Evolutionary conservation across 495 filamentous ascomycete species (phyloP).

Genomic region (Neurospora intermedia): DNA sequence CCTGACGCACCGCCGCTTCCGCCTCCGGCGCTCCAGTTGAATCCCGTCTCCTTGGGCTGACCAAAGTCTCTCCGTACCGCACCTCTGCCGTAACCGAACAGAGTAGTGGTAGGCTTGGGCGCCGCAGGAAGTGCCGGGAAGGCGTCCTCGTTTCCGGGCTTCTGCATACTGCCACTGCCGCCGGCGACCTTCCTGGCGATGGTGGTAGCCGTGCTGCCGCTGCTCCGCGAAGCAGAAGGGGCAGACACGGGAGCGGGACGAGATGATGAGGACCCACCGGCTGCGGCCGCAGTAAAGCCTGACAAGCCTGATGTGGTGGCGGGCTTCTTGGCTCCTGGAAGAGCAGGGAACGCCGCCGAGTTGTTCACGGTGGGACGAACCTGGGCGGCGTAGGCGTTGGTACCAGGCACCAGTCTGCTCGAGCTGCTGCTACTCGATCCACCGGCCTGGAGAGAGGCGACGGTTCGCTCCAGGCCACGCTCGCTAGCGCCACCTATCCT

Average conservation of each 20-base stretch:
- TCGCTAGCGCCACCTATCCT: constrained; percentile 17
- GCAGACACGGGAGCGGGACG: not conserved
- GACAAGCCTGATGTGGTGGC: constrained; percentile 24
- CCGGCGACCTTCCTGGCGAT: not conserved
- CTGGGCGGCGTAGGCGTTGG: constrained; percentile 30
- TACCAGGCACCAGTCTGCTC: constrained; percentile 28
- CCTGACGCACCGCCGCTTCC: constrained; percentile 9
- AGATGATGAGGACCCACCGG: not conserved
- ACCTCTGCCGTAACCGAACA: constrained; percentile 66
- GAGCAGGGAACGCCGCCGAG: constrained; percentile 22
- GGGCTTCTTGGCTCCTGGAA: constrained; percentile 39
- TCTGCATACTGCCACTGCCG: constrained; percentile 3
- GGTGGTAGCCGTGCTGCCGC: constrained; percentile 14
- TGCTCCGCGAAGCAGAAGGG: not conserved
- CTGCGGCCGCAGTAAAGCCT: constrained; percentile 18
- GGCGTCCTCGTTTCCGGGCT: constrained; percentile 37
- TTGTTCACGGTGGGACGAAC: constrained; percentile 25
- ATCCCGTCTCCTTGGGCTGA: constrained; percentile 25
- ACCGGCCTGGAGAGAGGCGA: constrained; percentile 41
- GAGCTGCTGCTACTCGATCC: constrained; percentile 29
- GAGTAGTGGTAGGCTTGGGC: constrained; percentile 64
- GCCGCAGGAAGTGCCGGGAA: constrained; percentile 79
- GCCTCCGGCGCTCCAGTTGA: constrained; percentile 20
- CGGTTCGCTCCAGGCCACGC: not conserved
- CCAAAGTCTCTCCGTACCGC: constrained; percentile 59